Evolutionary conservation across 2,329 filamentous ascomycete species (phyloP), one percentile per base, ranked within the genome.

Genomic region (Diaporthe batatas): DNA sequence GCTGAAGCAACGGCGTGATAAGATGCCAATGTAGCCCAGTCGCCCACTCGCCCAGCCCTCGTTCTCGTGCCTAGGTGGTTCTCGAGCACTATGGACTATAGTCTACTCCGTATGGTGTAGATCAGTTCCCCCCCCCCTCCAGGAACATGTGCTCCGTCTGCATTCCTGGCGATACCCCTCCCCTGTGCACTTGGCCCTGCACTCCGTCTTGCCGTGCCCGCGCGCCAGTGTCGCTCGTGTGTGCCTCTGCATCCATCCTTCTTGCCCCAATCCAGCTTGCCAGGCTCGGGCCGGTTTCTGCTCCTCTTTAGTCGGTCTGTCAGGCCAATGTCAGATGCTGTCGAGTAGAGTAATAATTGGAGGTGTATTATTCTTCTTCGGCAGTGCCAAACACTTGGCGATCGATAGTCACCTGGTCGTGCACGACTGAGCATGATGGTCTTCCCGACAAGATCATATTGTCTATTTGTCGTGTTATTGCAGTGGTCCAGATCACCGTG

Each of bases 1-100:
- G 44, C 62, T 65, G 44, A 65, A 65, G 62, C 62, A 65, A 65
- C n/a, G 62, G 44, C 36, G 32, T 53, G 62, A 67, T 67, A 51
- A 67, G 62, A 67, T 39, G 47, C n/a, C 32, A 67, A 14, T 49
- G 2, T 53, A 64, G 58, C 25, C 58, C 29, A 29, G 29, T 29
- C 29, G 29, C 29, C 29, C 29, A 29, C 2, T 29, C 2, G 29
- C 25, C 58, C 25, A 64, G 32, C n/a, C 7, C 62, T 47, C 39
- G 39, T 42, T 42, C 39, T 53, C 29, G 62, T 51, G 32, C 29
- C 62, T 36, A 51, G 21, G 62, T 53, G 47, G 44, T 53, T 67
- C 39, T 14, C n/a, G 47, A 47, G 6, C 32, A 39, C 39, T 18
- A 42, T n/a, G n/a, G n/a, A n/a, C n/a, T n/a, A n/a, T n/a, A n/a